phyloP scores from a whole-genome alignment of 169 alveolate species.

The Plasmodium coatneyi region DNA sequence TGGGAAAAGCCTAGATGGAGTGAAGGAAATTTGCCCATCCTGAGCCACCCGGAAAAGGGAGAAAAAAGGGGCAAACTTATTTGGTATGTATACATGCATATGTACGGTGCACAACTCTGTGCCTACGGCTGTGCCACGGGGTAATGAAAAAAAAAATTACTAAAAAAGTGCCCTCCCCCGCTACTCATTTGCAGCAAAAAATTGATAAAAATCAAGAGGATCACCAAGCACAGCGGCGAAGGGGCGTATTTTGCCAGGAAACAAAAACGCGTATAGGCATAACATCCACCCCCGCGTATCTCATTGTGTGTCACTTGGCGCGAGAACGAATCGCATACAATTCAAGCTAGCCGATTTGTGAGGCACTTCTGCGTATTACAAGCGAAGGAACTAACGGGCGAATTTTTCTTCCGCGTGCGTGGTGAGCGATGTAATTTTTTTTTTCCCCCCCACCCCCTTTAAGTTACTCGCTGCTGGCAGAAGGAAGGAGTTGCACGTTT shows the following conservation, averaged over 20 bases:
- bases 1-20: not conserved
- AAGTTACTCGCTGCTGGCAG: not conserved
- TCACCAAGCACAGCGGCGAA: not conserved
- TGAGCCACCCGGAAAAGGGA: not conserved
- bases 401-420: not conserved
- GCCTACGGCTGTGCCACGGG: not conserved
- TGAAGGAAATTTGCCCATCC: not conserved
- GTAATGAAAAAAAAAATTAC: conserved; percentile 2
- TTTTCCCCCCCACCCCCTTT: not conserved
- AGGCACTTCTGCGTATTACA: not conserved
- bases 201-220: not conserved
- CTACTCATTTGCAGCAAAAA: not conserved
- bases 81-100: not conserved
- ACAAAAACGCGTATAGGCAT: not conserved
- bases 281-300: not conserved
- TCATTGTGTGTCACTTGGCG: not conserved
- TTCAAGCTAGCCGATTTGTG: not conserved
- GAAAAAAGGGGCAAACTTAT: not conserved
- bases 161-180: not conserved
- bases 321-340: not conserved
- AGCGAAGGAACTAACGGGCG: no score
- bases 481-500: not conserved
- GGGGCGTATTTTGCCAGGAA: not conserved
- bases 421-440: not conserved
- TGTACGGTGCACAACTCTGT: not conserved